Conservation (phyloP, 1,139 yeast genomes). For the Diutina rugosa region DNA sequence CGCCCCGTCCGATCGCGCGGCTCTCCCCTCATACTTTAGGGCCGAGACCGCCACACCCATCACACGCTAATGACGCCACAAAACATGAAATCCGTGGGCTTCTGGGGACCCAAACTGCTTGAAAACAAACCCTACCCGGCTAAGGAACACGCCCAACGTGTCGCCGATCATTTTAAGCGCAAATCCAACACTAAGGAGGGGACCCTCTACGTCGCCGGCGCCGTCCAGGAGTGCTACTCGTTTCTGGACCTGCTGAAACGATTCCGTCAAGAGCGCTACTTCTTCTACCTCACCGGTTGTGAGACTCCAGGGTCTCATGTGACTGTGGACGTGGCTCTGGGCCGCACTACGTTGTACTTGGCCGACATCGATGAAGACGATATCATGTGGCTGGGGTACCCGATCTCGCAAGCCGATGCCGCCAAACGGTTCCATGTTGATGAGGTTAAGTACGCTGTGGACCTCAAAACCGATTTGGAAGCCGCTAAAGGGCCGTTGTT, state of each 20-base stretch:
- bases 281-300: conserved; percentile 79
- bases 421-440: conserved; percentile 61
- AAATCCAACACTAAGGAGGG: conserved; percentile 10
- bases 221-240: conserved; percentile 45
- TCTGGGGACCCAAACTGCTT: neutral
- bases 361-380: conserved; percentile 82
- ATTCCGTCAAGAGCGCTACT: conserved; percentile 82
- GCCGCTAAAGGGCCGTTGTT: conserved; percentile 5
- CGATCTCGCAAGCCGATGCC: conserved; percentile 60
- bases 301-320: conserved; percentile 69
- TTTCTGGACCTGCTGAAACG: conserved; percentile 74
- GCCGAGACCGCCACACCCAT: neutral
- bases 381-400: conserved; percentile 94
- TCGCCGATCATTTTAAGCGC: conserved; percentile 27
- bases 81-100: neutral
- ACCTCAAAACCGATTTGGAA: conserved; percentile 22
- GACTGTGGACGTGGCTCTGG: conserved; percentile 39
- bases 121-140: conserved; percentile 42
- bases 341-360: conserved; percentile 55
- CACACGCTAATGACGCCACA: neutral
- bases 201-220: conserved; percentile 55
- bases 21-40: neutral
- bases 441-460: conserved; percentile 50
- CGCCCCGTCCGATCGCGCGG: neutral
- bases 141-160: conserved; percentile 48